Percentiles rank a stretch among this genome's conserved stretches.
These are phyloP conservation scores for Entomortierella parvispora DNA, from an alignment of 192 early-diverging fungal species.

Conservation along the genomic window DNA sequence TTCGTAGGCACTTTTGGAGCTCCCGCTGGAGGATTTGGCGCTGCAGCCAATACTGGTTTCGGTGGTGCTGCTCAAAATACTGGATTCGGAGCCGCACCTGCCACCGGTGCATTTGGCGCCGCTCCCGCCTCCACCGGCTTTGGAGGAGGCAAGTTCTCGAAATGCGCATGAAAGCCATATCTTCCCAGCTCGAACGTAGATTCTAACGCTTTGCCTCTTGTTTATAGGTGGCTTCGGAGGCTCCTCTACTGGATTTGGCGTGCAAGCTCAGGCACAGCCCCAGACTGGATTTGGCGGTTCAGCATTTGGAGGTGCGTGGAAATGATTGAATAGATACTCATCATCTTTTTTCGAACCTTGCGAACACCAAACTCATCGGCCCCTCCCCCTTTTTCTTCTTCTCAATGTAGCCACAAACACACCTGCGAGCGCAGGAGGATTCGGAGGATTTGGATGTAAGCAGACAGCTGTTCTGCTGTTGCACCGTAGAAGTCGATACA, in stretches of 20 bases:
- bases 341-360: background rate
- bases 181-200: background rate
- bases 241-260: slow-evolving; percentile 42
- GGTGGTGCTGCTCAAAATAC: slow-evolving; percentile 24
- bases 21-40: slow-evolving; percentile 42
- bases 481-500: background rate
- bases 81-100: slow-evolving; percentile 36
- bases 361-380: background rate
- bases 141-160: slow-evolving; percentile 26
- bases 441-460: slow-evolving; percentile 51
- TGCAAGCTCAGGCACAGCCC: slow-evolving; percentile 38
- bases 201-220: background rate
- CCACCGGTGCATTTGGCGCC: slow-evolving; percentile 40
- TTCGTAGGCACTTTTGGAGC: slow-evolving; percentile 35
- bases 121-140: slow-evolving; percentile 35
- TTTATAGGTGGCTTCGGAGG: slow-evolving; percentile 44
- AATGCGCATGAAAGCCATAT: background rate
- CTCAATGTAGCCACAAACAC: background rate
- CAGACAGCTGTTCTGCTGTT: background rate
- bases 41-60: slow-evolving; percentile 33
- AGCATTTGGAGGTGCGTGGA: slow-evolving; percentile 37
- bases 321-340: background rate
- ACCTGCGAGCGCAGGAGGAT: slow-evolving; percentile 17
- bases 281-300: slow-evolving; percentile 40
- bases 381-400: no score